Conservation (phyloP, 306 rosid genomes). For the Cicer arietinum region DNA sequence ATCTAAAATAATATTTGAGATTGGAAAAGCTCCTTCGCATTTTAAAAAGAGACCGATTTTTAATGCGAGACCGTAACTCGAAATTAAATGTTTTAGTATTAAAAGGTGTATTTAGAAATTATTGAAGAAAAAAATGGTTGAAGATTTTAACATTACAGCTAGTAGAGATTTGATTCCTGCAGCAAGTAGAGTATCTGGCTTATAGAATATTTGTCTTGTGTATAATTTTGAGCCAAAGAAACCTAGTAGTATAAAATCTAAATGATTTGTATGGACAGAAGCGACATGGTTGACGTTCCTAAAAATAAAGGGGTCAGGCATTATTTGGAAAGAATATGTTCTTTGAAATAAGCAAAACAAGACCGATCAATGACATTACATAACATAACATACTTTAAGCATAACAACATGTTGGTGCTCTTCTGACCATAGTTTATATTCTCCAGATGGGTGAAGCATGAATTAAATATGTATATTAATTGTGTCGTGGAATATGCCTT, state of each 20-base stretch:
- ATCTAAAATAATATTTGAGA: too few relatives aligned
- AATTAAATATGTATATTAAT: neutral
- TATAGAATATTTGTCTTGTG: slow-evolving; percentile 23
- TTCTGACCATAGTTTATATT: slow-evolving; percentile 41
- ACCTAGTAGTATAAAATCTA: slow-evolving; percentile 41
- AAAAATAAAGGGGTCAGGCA: slow-evolving; percentile 13
- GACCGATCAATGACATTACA: slow-evolving; percentile 1
- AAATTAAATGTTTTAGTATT: too few relatives aligned
- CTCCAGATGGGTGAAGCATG: slow-evolving; percentile 46
- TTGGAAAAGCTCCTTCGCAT: too few relatives aligned
- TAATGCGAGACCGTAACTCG: too few relatives aligned
- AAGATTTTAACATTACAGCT: slow-evolving; percentile 10
- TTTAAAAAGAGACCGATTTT: too few relatives aligned
- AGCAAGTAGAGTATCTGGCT: slow-evolving; percentile 15
- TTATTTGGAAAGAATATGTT: slow-evolving; percentile 48
- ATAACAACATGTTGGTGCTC: slow-evolving; percentile 40
- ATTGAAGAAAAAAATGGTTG: neutral
- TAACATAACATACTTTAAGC: slow-evolving; percentile 1
- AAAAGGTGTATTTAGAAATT: too few relatives aligned
- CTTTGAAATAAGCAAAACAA: slow-evolving; percentile 36
- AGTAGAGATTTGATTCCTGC: slow-evolving; percentile 25
- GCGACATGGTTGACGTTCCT: slow-evolving; percentile 43
- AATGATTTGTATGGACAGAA: slow-evolving; percentile 37
- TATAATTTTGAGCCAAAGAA: slow-evolving; percentile 41
- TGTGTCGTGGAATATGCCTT: slow-evolving; percentile 31